A percentile compares a stretch with the other conserved stretches of the same genome.
Evolutionary conservation across 1,139 yeast genomes (phyloP).

Genomic region (Meyerozyma guilliermondii): DNA sequence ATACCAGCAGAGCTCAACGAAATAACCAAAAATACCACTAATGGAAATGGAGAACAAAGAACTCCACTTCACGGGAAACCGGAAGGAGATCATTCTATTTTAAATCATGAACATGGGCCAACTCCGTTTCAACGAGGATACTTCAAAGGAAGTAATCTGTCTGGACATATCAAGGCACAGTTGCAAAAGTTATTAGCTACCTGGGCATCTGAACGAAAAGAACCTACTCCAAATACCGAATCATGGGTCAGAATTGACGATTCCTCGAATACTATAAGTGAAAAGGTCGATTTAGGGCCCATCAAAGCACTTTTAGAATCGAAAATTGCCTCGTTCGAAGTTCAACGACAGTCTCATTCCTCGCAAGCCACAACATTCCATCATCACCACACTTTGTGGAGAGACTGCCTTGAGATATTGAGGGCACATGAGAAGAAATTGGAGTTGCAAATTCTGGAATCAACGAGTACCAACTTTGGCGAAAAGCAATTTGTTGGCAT

Average conservation of each 20-base stretch:
- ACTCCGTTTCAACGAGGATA: slow-evolving; percentile 34
- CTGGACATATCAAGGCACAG: slow-evolving; percentile 21
- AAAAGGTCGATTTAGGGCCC: slow-evolving; percentile 33
- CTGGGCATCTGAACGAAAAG: neutral
- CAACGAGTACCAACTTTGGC: slow-evolving; percentile 4
- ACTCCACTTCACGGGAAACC: neutral
- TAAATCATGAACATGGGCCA: slow-evolving; percentile 23
- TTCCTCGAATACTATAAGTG: slow-evolving; percentile 25
- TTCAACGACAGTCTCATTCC: slow-evolving; percentile 16
- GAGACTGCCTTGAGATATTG: slow-evolving; percentile 28
- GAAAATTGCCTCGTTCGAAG: slow-evolving; percentile 23
- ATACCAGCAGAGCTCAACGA: neutral
- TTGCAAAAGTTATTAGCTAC: slow-evolving; percentile 7
- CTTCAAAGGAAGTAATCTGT: slow-evolving; percentile 27
- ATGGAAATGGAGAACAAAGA: too few species aligned
- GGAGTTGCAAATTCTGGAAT: slow-evolving; percentile 14
- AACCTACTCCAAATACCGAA: neutral
- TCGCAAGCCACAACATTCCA: slow-evolving; percentile 26
- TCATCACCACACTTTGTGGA: slow-evolving; percentile 30
- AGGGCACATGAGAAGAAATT: slow-evolving; percentile 24
- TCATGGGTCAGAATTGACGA: slow-evolving; percentile 24
- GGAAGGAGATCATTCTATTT: slow-evolving; percentile 8
- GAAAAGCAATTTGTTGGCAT: neutral
- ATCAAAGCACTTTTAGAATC: slow-evolving; percentile 24
- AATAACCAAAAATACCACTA: neutral